Evolutionary conservation across 495 filamentous ascomycete genomes (phyloP).

Genomic region (Staphylotrichum longicolle): DNA sequence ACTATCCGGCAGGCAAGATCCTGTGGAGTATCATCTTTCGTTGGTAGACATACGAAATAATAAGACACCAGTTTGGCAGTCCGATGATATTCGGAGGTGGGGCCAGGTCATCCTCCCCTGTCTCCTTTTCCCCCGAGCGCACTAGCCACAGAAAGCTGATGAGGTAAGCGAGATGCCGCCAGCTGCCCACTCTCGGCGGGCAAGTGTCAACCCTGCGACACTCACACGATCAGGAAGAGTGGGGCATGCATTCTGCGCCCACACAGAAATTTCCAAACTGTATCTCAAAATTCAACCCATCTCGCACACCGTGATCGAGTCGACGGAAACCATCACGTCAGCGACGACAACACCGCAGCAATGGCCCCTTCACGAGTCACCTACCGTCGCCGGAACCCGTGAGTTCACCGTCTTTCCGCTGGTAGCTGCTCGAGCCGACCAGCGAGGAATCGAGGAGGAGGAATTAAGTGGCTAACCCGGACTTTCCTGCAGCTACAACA

Average conservation of each 20-base stretch:
- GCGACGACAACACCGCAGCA: constrained; percentile 59
- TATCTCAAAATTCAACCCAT: constrained; percentile 46
- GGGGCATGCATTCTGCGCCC: constrained; percentile 36
- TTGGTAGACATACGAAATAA: too few relatives aligned
- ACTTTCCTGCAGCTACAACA: constrained; percentile 75
- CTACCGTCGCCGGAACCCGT: constrained; percentile 88
- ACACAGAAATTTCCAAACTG: constrained; percentile 42
- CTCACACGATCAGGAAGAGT: constrained; percentile 17
- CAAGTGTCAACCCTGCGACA: constrained; percentile 20
- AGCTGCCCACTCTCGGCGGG: neutral
- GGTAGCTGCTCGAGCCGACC: constrained; percentile 7
- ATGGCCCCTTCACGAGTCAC: constrained; percentile 57
- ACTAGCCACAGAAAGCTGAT: neutral
- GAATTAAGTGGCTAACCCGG: constrained; percentile 26
- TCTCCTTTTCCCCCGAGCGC: too few relatives aligned
- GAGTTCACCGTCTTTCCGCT: constrained; percentile 47
- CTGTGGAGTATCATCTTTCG: too few relatives aligned
- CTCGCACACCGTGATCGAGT: constrained; percentile 47
- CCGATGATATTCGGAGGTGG: constrained; percentile 5
- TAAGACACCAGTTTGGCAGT: neutral
- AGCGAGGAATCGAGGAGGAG: constrained; percentile 15
- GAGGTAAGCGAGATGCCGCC: constrained; percentile 6
- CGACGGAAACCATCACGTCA: constrained; percentile 47
- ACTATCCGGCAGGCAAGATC: too few relatives aligned
- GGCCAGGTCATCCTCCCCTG: too few relatives aligned